Evolutionary conservation across 2,329 filamentous ascomycete species (phyloP).

Genomic region (Lasiodiplodia hormozganensis): DNA sequence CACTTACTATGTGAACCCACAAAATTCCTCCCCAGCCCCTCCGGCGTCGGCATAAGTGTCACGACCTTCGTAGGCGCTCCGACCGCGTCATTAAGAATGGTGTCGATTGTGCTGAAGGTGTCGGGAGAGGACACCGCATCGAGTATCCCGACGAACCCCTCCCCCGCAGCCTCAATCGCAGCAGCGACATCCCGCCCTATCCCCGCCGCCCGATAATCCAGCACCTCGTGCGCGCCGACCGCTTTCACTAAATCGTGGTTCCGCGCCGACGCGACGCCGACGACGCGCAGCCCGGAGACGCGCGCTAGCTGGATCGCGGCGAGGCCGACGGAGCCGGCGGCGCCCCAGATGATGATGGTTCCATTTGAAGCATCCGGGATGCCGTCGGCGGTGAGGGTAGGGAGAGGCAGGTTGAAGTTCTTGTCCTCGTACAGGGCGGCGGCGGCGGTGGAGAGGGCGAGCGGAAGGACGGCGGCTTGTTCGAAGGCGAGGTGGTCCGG

Average conservation of each 20-base stretch:
- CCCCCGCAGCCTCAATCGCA: slow-evolving; percentile 40
- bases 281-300: slow-evolving; percentile 44
- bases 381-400: slow-evolving; percentile 21
- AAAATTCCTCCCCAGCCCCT: background rate
- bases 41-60: background rate
- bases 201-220: slow-evolving; percentile 44
- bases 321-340: slow-evolving; percentile 44
- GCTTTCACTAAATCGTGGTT: slow-evolving; percentile 42
- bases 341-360: slow-evolving; percentile 50
- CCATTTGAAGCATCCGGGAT: too few species aligned
- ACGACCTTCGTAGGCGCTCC: background rate
- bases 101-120: background rate
- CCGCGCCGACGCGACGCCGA: slow-evolving; percentile 40
- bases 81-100: background rate
- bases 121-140: slow-evolving; percentile 38
- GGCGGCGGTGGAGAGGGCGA: slow-evolving; percentile 54
- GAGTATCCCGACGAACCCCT: slow-evolving; percentile 47
- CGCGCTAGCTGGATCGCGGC: slow-evolving; percentile 44
- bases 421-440: slow-evolving; percentile 50
- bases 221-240: slow-evolving; percentile 39
- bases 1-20: background rate
- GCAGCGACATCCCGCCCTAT: slow-evolving; percentile 46
- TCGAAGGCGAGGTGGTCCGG: slow-evolving; percentile 47
- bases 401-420: slow-evolving; percentile 44
- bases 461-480: slow-evolving; percentile 51